Percentiles rank a stretch among this genome's conserved stretches.
These are phyloP conservation scores for Ascosphaera aggregata DNA, from an alignment of 2,329 filamentous ascomycete genomes.

Conservation along the genomic window DNA sequence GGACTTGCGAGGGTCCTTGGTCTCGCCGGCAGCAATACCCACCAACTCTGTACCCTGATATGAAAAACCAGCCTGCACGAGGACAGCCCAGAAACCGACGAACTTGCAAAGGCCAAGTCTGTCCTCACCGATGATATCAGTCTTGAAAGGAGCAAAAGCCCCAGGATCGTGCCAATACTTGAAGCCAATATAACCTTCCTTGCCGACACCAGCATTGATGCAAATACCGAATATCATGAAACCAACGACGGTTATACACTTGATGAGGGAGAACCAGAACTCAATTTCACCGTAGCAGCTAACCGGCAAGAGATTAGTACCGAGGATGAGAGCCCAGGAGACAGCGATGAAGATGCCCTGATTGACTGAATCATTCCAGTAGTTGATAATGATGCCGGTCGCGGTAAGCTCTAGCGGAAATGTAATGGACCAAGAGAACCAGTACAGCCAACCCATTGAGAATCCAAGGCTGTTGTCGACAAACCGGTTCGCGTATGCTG, in stretches of 20 bases:
- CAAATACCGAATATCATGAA: slow-evolving; percentile 58
- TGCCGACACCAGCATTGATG: slow-evolving; percentile 46
- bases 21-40: slow-evolving; percentile 57
- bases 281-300: slow-evolving; percentile 54
- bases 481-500: slow-evolving; percentile 52
- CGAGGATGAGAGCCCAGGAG: slow-evolving; percentile 48
- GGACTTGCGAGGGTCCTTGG: slow-evolving; percentile 44
- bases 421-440: slow-evolving; percentile 54
- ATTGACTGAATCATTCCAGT: slow-evolving; percentile 39
- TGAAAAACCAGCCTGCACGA: slow-evolving; percentile 20
- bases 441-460: slow-evolving; percentile 65
- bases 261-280: slow-evolving; percentile 56
- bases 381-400: slow-evolving; percentile 52
- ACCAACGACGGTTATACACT: slow-evolving; percentile 49
- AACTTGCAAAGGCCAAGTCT: slow-evolving; percentile 31
- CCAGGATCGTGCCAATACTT: slow-evolving; percentile 46
- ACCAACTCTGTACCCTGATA: slow-evolving; percentile 46
- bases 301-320: slow-evolving; percentile 47
- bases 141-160: slow-evolving; percentile 37
- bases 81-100: slow-evolving; percentile 33
- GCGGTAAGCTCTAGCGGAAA: slow-evolving; percentile 51
- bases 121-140: slow-evolving; percentile 27
- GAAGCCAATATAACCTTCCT: slow-evolving; percentile 47
- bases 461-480: slow-evolving; percentile 51
- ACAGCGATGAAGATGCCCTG: slow-evolving; percentile 51